Evolutionary conservation across 495 filamentous ascomycete genomes (phyloP), one percentile per base, ranked within the genome.

Genomic region (Penicillium waksmanii): DNA sequence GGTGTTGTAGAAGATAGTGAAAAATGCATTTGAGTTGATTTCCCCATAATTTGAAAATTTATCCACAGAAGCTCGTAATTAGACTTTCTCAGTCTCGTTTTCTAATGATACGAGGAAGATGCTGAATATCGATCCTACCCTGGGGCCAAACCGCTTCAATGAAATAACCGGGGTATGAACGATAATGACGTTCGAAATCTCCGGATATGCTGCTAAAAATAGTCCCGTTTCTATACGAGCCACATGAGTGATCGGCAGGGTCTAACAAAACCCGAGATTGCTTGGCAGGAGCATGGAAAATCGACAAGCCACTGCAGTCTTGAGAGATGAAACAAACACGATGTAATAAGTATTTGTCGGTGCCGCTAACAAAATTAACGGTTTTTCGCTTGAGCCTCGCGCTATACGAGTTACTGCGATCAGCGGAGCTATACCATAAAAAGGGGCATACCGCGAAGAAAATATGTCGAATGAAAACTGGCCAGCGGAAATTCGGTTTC

Each of bases 241-340:
- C 42, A 19, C 54, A 49, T 36, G n/a, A 11, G 48, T 38, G 54
- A 61, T 61, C 54, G 59, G 18, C 59, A 57, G 59, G 54, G 40
- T 23, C 40, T 53, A 56, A 51, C 19, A 44, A 56, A 56, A 57
- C 33, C 56, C 53, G 48, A 61, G 48, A 53, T 57, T 46, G 33
- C 59, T 61, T 61, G 53, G 48, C 53, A 56, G 48, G 48, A 27
- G 17, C 46, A 25, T 18, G 21, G 15, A 51, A 17, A 35, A 57
- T 56, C 54, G 31, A 35, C 31, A 56, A 50, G 43, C 43, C 43
- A 19, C 44, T 56, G 8, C 12, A 48, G 19, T 42, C 31, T 57
- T 18, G 34, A 51, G 9, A 27, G 50, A 36, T 36, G 31, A 21
- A 35, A 56, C 1, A 18, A 51, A 57, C 23, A 51, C 17, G 55